Evolutionary conservation across 2,329 filamentous ascomycete genomes (phyloP), one percentile per base, ranked within the genome.

Genomic region (Fusarium illudens): DNA sequence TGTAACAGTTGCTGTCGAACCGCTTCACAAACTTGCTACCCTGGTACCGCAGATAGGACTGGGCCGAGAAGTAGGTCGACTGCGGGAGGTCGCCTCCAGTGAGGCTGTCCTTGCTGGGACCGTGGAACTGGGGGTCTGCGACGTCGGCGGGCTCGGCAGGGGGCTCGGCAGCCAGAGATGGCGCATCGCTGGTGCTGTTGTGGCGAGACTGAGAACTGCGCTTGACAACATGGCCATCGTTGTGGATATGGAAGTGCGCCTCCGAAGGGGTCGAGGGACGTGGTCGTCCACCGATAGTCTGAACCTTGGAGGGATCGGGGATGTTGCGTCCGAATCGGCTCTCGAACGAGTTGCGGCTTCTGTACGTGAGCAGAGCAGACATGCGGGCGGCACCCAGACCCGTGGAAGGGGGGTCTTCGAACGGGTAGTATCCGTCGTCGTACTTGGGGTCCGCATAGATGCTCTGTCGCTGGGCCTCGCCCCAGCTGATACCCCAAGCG

Each of bases 381-480:
- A 99, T 99, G 74, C 96, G 93, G 25, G 96, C 96, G 8, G 96
- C 96, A 12, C 94, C 94, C 3, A 99, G 87, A 1, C 96, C 96
- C 1, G 94, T 91, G 0, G 89, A 84, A 1, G 96, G 96, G 32
- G 94, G 94, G 72, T 98, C 93, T 30, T 92, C 86, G 73, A 96
- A 96, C 1, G 89, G 75, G 77, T 98, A 99, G 81, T 97, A 98
- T 44, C 96, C 96, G 75, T 98, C 94, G 65, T 97, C 94, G 79
- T 99, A 99, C 82, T 97, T 98, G 30, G 96, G 96, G 77, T 99
- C 96, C 36, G 93, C 94, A 81, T 98, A 99, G 77, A 99, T 98
- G 84, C 92, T 94, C 80, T 96, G 92, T 53, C 93, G 86, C 78
- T 96, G 93, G 4, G 92, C 92, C 77, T 96, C 93, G 39, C 92